These are phyloP conservation scores for Ehretia macrophylla DNA, from an alignment of 257 asterid genomes.

Conservation along the genomic window DNA sequence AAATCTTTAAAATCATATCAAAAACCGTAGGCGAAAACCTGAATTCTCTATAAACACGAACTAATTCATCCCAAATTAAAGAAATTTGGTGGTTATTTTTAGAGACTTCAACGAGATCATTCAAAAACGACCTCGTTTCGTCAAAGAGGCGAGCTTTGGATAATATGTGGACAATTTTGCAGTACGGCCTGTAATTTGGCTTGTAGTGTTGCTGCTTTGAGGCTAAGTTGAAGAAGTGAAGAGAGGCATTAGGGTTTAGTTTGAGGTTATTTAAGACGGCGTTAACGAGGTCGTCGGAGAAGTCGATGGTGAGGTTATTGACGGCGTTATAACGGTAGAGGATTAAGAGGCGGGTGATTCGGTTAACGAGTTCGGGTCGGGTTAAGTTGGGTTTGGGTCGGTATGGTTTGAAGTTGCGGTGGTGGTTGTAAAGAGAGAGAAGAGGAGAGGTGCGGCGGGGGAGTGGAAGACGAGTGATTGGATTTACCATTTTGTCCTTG, in stretches of 20 bases:
- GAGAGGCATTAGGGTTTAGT: slow-evolving; percentile 56
- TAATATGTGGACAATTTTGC: slow-evolving; percentile 59
- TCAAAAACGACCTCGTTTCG: slow-evolving; percentile 47
- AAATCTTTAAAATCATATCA: slow-evolving; percentile 61
- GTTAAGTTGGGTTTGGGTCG: slow-evolving; percentile 6
- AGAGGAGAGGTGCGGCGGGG: slow-evolving; percentile 10
- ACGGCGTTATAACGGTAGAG: slow-evolving; percentile 68
- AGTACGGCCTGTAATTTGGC: slow-evolving; percentile 56
- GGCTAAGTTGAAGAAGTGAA: slow-evolving; percentile 70
- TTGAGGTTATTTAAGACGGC: slow-evolving; percentile 56
- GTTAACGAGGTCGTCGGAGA: slow-evolving; percentile 63
- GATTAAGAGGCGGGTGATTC: slow-evolving; percentile 56
- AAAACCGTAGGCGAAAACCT: slow-evolving; percentile 68
- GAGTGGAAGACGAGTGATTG: slow-evolving; percentile 4
- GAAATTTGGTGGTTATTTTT: slow-evolving; percentile 23
- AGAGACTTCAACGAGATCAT: slow-evolving; percentile 46
- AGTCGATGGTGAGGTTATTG: slow-evolving; percentile 40
- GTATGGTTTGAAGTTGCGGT: slow-evolving; percentile 9
- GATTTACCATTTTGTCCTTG: background rate
- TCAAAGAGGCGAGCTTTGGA: slow-evolving; percentile 64
- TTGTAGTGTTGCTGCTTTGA: slow-evolving; percentile 42
- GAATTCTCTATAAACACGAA: slow-evolving; percentile 48
- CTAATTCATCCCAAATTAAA: slow-evolving; percentile 45
- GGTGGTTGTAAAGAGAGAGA: slow-evolving; percentile 3
- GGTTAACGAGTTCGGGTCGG: slow-evolving; percentile 31